Conservation (phyloP, 2,329 filamentous ascomycete genomes). For the Metarhizium anisopliae region DNA sequence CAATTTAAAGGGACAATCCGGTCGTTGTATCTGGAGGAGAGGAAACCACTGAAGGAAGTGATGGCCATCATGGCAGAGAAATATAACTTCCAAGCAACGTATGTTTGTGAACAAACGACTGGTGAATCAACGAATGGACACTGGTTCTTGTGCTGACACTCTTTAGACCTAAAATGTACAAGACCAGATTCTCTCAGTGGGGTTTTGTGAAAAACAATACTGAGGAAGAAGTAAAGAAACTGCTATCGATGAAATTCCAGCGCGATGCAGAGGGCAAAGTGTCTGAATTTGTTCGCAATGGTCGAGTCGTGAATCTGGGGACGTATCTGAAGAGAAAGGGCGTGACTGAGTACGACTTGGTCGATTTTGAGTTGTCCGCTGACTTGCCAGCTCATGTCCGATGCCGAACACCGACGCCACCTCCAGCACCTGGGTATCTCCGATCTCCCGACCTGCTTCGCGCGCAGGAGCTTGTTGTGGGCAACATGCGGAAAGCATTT, state of each 20-base stretch:
- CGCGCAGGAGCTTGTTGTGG: slow-evolving; percentile 33
- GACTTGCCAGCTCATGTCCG: slow-evolving; percentile 34
- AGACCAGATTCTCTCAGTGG: slow-evolving; percentile 46
- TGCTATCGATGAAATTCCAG: slow-evolving; percentile 43
- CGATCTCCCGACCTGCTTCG: slow-evolving; percentile 33
- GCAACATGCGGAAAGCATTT: slow-evolving; percentile 35
- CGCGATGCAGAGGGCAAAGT: slow-evolving; percentile 44
- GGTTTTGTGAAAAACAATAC: slow-evolving; percentile 47
- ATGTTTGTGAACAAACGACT: slow-evolving; percentile 13
- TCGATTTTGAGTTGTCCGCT: slow-evolving; percentile 34
- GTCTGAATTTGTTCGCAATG: slow-evolving; percentile 43
- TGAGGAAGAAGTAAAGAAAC: slow-evolving; percentile 41
- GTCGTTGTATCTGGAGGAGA: slow-evolving; percentile 37
- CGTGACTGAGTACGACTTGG: slow-evolving; percentile 42
- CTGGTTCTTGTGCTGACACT: slow-evolving; percentile 9
- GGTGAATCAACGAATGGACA: neutral
- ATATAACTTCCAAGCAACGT: slow-evolving; percentile 41
- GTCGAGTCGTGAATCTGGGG: slow-evolving; percentile 40
- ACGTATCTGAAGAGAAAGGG: slow-evolving; percentile 45
- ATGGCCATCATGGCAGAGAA: slow-evolving; percentile 40
- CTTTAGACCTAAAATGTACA: slow-evolving; percentile 44
- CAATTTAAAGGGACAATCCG: slow-evolving; percentile 36
- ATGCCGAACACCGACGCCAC: slow-evolving; percentile 36
- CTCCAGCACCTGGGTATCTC: slow-evolving; percentile 31
- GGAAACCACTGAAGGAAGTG: slow-evolving; percentile 42